phyloP scores from a whole-genome alignment of 2,329 filamentous ascomycete genomes.

The Cladosporium sp. region DNA sequence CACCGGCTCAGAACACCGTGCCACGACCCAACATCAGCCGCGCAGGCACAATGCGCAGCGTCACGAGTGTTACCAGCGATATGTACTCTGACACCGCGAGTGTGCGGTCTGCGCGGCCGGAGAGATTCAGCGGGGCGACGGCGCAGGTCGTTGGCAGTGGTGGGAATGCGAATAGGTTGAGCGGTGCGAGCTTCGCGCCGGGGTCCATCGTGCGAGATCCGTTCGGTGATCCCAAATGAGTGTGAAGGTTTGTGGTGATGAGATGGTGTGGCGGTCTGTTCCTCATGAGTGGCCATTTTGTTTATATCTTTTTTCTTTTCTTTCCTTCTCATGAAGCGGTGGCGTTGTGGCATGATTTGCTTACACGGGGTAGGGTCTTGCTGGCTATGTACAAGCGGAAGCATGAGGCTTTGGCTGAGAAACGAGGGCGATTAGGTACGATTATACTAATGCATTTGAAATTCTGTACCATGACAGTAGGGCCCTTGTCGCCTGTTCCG shows the following conservation, averaged over 20 bases:
- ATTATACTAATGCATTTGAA: not conserved
- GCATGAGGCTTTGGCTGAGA: not conserved
- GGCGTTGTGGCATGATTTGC: not conserved
- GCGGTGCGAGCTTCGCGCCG: slow-evolving; percentile 1
- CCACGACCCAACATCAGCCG: slow-evolving; percentile 9
- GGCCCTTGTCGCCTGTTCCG: no score
- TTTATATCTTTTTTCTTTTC: not conserved
- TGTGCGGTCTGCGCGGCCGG: slow-evolving; percentile 28
- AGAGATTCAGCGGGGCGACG: slow-evolving; percentile 21
- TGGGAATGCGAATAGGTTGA: not conserved
- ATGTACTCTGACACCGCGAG: slow-evolving; percentile 31
- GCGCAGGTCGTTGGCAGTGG: not conserved
- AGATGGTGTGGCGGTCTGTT: not conserved
- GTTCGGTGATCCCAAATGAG: slow-evolving; percentile 11
- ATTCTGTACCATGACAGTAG: not conserved
- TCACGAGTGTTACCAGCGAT: slow-evolving; percentile 29
- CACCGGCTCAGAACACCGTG: not conserved
- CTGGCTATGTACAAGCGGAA: not conserved
- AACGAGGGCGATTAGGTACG: not conserved
- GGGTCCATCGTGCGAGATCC: slow-evolving; percentile 8
- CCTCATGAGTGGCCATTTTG: not conserved
- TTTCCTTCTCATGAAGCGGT: not conserved
- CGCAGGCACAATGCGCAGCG: slow-evolving; percentile 22
- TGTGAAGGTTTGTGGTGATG: not conserved
- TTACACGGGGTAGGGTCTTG: not conserved